phyloP scores from a whole-genome alignment of 768 basidiomycete species.

The Neoboletus brunneissimus region DNA sequence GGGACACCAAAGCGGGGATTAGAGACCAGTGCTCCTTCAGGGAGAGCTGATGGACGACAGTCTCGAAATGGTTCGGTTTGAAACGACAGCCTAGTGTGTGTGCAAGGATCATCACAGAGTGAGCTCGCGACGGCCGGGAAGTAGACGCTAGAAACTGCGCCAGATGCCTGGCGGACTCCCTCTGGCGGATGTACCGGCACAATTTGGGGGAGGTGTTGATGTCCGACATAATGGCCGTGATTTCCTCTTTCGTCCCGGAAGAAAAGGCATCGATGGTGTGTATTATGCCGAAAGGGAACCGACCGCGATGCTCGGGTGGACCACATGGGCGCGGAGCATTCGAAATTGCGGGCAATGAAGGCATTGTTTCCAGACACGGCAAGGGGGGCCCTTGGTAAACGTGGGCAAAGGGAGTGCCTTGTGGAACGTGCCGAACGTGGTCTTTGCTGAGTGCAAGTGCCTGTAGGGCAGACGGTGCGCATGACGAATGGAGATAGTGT shows the following conservation, averaged over 20 bases:
- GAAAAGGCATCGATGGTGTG: slow-evolving; percentile 27
- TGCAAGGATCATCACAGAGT: slow-evolving; percentile 47
- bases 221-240: slow-evolving; percentile 5
- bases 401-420: slow-evolving; percentile 3
- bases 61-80: slow-evolving; percentile 58
- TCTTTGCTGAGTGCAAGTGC: slow-evolving; percentile 18
- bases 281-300: slow-evolving; percentile 25
- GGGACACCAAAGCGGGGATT: slow-evolving; percentile 45
- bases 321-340: not conserved
- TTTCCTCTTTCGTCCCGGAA: slow-evolving; percentile 13
- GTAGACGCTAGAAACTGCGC: slow-evolving; percentile 35
- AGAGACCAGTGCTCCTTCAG: slow-evolving; percentile 46
- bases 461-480: slow-evolving; percentile 13
- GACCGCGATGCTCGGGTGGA: slow-evolving; percentile 4
- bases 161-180: slow-evolving; percentile 32
- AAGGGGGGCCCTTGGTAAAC: not conserved
- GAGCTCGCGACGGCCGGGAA: slow-evolving; percentile 39
- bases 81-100: slow-evolving; percentile 47
- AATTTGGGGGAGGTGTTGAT: slow-evolving; percentile 24
- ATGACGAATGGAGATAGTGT: slow-evolving; percentile 23
- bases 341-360: not conserved
- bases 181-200: slow-evolving; percentile 31
- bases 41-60: slow-evolving; percentile 50
- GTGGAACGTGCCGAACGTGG: not conserved
- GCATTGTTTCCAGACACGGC: not conserved